Base-by-base conservation (phyloP, 176 grass and related monocot genomes). In the Bolboschoenus planiculmis region DNA sequence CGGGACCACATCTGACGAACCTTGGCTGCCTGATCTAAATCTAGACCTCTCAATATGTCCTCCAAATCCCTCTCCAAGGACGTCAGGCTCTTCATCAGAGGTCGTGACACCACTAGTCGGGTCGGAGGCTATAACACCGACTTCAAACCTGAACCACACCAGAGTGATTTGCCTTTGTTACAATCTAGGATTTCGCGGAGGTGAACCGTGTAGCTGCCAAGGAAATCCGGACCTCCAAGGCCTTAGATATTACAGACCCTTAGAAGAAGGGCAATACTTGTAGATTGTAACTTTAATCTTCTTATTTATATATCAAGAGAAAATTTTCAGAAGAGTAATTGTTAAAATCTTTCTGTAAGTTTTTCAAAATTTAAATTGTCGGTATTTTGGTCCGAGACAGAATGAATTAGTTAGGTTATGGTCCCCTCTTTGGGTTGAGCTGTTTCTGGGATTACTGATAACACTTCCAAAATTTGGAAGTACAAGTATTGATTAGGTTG, bases 21-120 rank as follows among this genome's bases (percentile, higher is more conserved):
- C 85, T 47, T 91, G 94, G 63, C 89, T 89, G 84, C 94, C 94
- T 10, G 94, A 97, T 85, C 89, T 97, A 44, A 97, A 97, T 89
- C 85, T 96, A 3, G 91, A 93, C 71, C 94, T 93, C n/a, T 93
- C 91, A 0, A 90, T 93, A 5, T 88, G 93, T 55, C 91, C 71
- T 84, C 90, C 88, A 11, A 80, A 58, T 89, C 87, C 88, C 50
- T 86, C 88, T 63, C 83, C 88, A 77, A 91, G 84, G 80, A 81
- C 86, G 0, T 85, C 93, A 5, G 16, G 13, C 8, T 82, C 78
- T 9, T 82, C 85, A 0, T 81, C 85, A 14, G 85, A 87, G 51
- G 26, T 61, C 1, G 7, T 58, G 24, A 70, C 84, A 34, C 59
- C 77, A 1, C 31, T 58, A 34, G 2, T 31, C 24, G 24, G 66